Conservation (phyloP, 1,284 basidiomycete species). For the Ceratobasidium sp. region DNA sequence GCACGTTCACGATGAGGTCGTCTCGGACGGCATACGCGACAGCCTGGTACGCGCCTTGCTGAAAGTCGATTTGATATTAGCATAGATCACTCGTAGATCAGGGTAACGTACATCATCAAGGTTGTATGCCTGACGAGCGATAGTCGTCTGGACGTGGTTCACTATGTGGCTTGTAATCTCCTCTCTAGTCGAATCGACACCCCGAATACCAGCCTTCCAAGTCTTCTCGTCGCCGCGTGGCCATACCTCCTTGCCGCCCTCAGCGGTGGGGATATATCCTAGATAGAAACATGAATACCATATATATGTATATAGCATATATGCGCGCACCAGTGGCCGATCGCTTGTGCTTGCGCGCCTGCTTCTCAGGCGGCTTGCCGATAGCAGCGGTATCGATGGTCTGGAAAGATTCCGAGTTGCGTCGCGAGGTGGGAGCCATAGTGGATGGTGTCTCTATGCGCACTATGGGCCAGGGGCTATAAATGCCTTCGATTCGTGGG, state of each 20-base stretch:
- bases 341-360: slow-evolving; percentile 70
- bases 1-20: slow-evolving; percentile 69
- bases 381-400: slow-evolving; percentile 66
- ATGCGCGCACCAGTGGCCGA: slow-evolving; percentile 66
- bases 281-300: neutral
- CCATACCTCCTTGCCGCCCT: slow-evolving; percentile 79
- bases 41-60: slow-evolving; percentile 75
- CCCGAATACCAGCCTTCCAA: slow-evolving; percentile 74
- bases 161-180: slow-evolving; percentile 83
- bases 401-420: slow-evolving; percentile 34
- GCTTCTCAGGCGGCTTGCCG: slow-evolving; percentile 49
- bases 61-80: neutral
- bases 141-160: slow-evolving; percentile 81
- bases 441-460: neutral
- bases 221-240: slow-evolving; percentile 79
- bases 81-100: neutral
- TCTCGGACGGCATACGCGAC: slow-evolving; percentile 83
- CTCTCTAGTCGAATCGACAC: slow-evolving; percentile 53
- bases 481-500: neutral
- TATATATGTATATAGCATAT: neutral
- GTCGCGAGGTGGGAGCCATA: neutral
- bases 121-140: slow-evolving; percentile 88
- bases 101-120: slow-evolving; percentile 65
- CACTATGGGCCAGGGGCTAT: neutral
- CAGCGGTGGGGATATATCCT: slow-evolving; percentile 77